phyloP scores from a whole-genome alignment of 257 asterid genomes.

The Lycium barbarum region DNA sequence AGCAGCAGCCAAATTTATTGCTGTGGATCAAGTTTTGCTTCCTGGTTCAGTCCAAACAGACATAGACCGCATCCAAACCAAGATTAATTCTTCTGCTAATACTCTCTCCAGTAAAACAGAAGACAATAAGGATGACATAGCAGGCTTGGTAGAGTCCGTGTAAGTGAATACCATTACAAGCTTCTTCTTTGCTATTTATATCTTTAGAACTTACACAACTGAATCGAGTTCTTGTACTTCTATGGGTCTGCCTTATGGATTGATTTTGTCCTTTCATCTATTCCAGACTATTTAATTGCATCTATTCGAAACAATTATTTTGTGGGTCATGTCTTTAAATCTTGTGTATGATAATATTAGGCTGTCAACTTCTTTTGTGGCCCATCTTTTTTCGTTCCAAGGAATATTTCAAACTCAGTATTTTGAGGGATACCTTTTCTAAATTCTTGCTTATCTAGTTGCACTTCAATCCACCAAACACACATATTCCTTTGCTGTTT shows the following conservation, averaged over 20 bases:
- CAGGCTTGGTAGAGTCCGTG: slow-evolving; percentile 64
- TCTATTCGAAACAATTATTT: background rate
- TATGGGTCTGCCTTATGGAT: background rate
- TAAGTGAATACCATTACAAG: slow-evolving; percentile 38
- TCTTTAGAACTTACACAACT: slow-evolving; percentile 10
- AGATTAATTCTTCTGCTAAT: slow-evolving; percentile 75
- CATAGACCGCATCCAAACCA: slow-evolving; percentile 70
- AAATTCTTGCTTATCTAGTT: slow-evolving; percentile 16
- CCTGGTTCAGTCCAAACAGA: slow-evolving; percentile 74
- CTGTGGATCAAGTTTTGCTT: slow-evolving; percentile 64
- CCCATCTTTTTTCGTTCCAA: slow-evolving; percentile 1
- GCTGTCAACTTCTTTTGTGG: background rate
- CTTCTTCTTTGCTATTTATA: background rate
- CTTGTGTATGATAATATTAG: slow-evolving; percentile 15
- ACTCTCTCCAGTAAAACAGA: slow-evolving; percentile 64
- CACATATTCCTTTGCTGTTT: background rate
- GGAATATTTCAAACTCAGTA: background rate
- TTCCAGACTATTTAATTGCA: background rate
- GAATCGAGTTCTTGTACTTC: background rate
- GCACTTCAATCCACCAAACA: background rate
- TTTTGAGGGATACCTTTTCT: background rate
- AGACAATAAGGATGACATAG: slow-evolving; percentile 66
- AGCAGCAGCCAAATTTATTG: slow-evolving; percentile 74
- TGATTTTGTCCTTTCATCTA: background rate
- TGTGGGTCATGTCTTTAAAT: slow-evolving; percentile 4